Evolutionary conservation across 2,329 filamentous ascomycete genomes (phyloP), one percentile per base, ranked within the genome.

Genomic region (Colletotrichum simmondsii): DNA sequence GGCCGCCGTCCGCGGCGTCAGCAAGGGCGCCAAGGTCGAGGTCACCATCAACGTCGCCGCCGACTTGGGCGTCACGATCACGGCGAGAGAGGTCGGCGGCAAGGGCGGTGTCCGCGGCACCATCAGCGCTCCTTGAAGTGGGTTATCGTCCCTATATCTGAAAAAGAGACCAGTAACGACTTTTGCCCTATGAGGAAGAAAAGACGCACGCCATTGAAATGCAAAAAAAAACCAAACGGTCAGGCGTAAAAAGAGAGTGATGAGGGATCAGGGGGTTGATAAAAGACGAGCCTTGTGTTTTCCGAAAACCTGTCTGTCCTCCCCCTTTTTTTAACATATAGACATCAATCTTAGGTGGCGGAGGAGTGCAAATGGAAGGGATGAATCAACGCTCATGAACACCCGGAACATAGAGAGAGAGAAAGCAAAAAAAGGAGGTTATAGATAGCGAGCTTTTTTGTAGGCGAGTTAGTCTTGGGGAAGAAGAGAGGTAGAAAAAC

Each of bases 11-110:
- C 93, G 90, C 83, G 94, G 89, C 72, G 90, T 97, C 77, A 96
- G 96, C 91, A 95, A 96, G 86, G 93, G 91, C 72, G 90, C 91
- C 79, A 98, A 98, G 88, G 91, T 99, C 76, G 97, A 99, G 88
- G 92, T 98, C 67, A 97, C 95, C 81, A 90, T 98, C 79, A 97
- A 96, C 82, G 93, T 98, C 76, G 90, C 89, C 68, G 92, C 91
- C 30, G 95, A 98, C 81, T 86, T 98, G 69, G 88, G 88, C 76
- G 89, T 98, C 74, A 94, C 93, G 62, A 88, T 98, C 76, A 94
- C 95, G 54, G 92, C 93, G 69, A 89, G 96, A 75, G 95, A 97
- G 83, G 92, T 98, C 61, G 95, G 96, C 75, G 93, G 91, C 73
- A 96, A 97, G 87, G 93, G 93, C 56, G 95, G 95, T 77, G 91